A percentile compares a stretch with the other conserved stretches of the same genome.
phyloP scores from a whole-genome alignment of 2,329 filamentous ascomycete species.

The Dothideomycetes sp. region DNA sequence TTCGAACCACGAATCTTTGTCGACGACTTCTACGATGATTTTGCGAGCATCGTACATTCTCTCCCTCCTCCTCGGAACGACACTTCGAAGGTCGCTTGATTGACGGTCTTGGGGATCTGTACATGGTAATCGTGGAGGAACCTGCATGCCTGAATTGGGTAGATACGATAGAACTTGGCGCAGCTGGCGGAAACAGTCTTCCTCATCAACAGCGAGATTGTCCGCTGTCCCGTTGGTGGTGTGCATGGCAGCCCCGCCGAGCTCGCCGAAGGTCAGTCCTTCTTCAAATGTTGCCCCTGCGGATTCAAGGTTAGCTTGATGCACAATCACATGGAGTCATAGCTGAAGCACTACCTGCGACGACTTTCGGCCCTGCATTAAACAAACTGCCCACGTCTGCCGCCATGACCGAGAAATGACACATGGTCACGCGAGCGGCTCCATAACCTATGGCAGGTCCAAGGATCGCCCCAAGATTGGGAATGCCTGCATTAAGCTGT shows the following conservation, averaged over 20 bases:
- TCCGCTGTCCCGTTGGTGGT: constrained; percentile 57
- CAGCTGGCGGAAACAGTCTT: constrained; percentile 51
- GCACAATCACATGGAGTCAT: too few relatives aligned
- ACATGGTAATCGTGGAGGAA: constrained; percentile 36
- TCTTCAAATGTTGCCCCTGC: constrained; percentile 52
- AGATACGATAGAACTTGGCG: constrained; percentile 46
- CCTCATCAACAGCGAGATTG: constrained; percentile 49
- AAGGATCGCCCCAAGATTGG: constrained; percentile 51
- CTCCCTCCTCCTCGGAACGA: constrained; percentile 47
- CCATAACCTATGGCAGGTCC: constrained; percentile 55
- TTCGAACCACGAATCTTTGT: constrained; percentile 49
- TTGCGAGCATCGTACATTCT: constrained; percentile 50
- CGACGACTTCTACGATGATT: constrained; percentile 48
- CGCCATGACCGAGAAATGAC: constrained; percentile 57
- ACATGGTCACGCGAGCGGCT: constrained; percentile 49
- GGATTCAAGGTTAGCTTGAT: background rate
- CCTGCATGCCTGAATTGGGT: constrained; percentile 44
- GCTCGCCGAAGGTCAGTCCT: constrained; percentile 45
- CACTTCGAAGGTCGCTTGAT: constrained; percentile 39
- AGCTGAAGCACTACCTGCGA: too few relatives aligned
- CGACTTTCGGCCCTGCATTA: constrained; percentile 54
- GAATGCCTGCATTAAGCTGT: constrained; percentile 52
- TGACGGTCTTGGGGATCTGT: constrained; percentile 40
- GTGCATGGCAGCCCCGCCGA: constrained; percentile 51
- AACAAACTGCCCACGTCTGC: constrained; percentile 51